Evolutionary conservation across 441 rosid species (phyloP).

Genomic region (Jatropha podagrica): DNA sequence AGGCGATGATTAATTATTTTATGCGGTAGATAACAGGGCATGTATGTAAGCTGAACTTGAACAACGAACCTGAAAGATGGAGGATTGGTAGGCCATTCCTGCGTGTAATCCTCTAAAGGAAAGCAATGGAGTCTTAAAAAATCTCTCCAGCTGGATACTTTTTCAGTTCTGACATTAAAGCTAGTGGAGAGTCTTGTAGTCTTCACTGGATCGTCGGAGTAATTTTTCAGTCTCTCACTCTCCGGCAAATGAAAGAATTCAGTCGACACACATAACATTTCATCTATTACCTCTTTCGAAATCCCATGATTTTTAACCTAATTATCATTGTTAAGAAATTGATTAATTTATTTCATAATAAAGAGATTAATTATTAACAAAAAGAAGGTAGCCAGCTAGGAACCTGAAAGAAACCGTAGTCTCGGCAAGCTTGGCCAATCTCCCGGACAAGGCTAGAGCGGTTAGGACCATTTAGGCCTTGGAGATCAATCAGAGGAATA

Average conservation of each 20-base stretch:
- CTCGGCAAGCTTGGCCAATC: slow-evolving; percentile 45
- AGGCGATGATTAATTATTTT: not conserved
- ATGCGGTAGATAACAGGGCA: too few species aligned
- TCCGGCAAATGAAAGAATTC: slow-evolving; percentile 43
- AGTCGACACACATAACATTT: slow-evolving; percentile 33
- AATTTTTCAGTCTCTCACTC: slow-evolving; percentile 43
- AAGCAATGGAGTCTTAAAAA: slow-evolving; percentile 47
- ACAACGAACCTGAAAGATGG: slow-evolving; percentile 36
- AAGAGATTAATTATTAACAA: not conserved
- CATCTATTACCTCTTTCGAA: slow-evolving; percentile 28
- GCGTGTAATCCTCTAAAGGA: slow-evolving; percentile 41
- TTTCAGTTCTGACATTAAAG: slow-evolving; percentile 44
- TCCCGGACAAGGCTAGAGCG: slow-evolving; percentile 32
- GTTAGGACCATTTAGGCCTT: slow-evolving; percentile 39
- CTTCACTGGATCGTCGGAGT: slow-evolving; percentile 48
- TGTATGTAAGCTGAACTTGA: too few species aligned
- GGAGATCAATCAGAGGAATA: slow-evolving; percentile 59
- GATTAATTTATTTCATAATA: not conserved
- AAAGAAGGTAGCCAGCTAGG: not conserved
- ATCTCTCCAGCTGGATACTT: slow-evolving; percentile 48
- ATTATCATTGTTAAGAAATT: not conserved
- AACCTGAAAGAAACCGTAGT: slow-evolving; percentile 68
- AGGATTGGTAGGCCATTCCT: slow-evolving; percentile 48
- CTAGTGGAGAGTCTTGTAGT: slow-evolving; percentile 42
- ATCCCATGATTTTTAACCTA: slow-evolving; percentile 49